Conservation (phyloP, 768 basidiomycete species). For the Suillus sp. region DNA sequence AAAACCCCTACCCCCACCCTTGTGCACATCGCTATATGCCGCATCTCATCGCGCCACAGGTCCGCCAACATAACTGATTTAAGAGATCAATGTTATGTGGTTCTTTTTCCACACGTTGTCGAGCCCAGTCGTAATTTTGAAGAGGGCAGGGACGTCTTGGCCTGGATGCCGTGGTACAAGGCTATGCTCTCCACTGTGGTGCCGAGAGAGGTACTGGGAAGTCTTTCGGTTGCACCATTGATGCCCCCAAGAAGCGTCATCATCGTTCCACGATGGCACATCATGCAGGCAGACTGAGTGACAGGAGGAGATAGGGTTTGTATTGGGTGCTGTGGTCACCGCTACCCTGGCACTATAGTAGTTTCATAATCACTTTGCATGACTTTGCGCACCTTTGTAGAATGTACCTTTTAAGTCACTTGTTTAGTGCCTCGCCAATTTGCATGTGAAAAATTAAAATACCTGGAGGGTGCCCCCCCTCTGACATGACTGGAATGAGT, state of each 20-base stretch:
- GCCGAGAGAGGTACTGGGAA: conserved; percentile 19
- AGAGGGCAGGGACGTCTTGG: conserved; percentile 42
- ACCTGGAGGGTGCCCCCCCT: not conserved
- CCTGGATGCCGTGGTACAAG: conserved; percentile 57
- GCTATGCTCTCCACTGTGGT: conserved; percentile 28
- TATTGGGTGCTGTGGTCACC: not conserved
- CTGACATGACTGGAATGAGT: not conserved
- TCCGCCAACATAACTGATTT: conserved; percentile 20
- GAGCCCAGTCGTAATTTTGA: conserved; percentile 37
- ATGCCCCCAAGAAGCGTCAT: conserved; percentile 33
- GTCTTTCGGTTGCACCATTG: conserved; percentile 28
- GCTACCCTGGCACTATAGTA: not conserved
- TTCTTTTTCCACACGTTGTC: conserved; percentile 35
- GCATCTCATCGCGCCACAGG: conserved; percentile 29
- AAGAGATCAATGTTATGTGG: conserved; percentile 32
- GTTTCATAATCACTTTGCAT: conserved; percentile 8
- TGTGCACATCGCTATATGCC: conserved; percentile 47
- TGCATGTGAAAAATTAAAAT: not conserved
- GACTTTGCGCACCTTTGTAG: not conserved
- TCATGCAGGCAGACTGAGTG: conserved; percentile 12
- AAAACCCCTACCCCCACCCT: conserved; percentile 26
- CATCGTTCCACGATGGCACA: conserved; percentile 32
- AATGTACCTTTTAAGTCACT: not conserved
- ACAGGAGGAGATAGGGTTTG: not conserved
- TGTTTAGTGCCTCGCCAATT: not conserved